Base-by-base conservation (phyloP, 495 filamentous ascomycete species). In the Tuber umbilicatum region DNA sequence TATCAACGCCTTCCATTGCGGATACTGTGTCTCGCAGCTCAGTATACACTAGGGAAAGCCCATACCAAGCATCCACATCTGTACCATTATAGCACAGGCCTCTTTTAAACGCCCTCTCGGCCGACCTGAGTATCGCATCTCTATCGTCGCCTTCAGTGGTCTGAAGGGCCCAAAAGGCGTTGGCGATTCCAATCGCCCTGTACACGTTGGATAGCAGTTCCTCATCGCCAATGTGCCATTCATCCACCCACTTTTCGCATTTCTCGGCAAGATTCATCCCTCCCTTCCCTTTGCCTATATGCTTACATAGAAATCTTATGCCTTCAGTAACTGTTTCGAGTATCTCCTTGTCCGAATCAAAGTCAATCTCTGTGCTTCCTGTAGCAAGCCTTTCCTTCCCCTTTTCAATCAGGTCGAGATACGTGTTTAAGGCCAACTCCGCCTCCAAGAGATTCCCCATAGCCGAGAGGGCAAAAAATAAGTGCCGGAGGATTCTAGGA, bases 381-480 rank as follows among this genome's bases (percentile, higher is more conserved):
- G 94, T 96, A 71, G 91, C 88, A 9, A 91, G 89, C 41, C 94
- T 86, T 19, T 91, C 91, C 83, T 93, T 95, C 67, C 89, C 92
- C 78, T 90, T 91, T 55, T 87, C 90, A 50, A 97, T 87, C 70
- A 98, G 90, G 70, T 96, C 92, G 27, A 97, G 85, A 83, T 97
- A 99, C 0, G 94, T 92, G 82, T 94, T 90, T 72, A 97, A 91
- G 1, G 96, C 90, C 79, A 92, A 91, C 77, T 94, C 86, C 5
- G 94, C 95, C 60, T 97, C 86, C 73, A 93, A 89, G 78, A 97
- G 97, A 73, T 99, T 94, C 21, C 93, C 93, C 55, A 97, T 85
- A 2, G 92, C 86, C 4, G 91, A 86, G 83, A 98, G 95, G 7
- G 97, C 90, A 21, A 90, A 92, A 77, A 98, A 98, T 1, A 99